phyloP scores from a whole-genome alignment of 1,284 basidiomycete genomes.

The Porodaedalea pini region DNA sequence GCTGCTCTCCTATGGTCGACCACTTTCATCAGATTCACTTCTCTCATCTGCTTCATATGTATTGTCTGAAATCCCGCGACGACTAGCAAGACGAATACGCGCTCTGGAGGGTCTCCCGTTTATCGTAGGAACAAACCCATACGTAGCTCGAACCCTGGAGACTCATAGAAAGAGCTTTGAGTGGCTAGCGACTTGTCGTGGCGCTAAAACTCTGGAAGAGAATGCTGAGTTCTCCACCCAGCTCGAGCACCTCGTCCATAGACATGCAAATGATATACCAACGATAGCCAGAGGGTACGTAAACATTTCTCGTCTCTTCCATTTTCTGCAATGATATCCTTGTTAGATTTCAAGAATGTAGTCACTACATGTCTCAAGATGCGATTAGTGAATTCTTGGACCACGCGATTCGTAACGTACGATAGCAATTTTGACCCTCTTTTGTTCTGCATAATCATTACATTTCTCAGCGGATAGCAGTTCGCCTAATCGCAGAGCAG shows the following conservation, averaged over 20 bases:
- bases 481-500: slow-evolving; percentile 89
- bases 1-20: slow-evolving; percentile 69
- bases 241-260: slow-evolving; percentile 68
- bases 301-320: slow-evolving; percentile 4
- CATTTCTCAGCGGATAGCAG: slow-evolving; percentile 62
- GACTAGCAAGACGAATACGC: slow-evolving; percentile 67
- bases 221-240: slow-evolving; percentile 67
- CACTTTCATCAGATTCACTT: slow-evolving; percentile 64
- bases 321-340: slow-evolving; percentile 10
- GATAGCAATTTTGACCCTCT: too few species aligned
- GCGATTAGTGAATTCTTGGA: slow-evolving; percentile 81
- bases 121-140: slow-evolving; percentile 90
- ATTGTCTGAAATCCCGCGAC: slow-evolving; percentile 67
- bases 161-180: slow-evolving; percentile 75
- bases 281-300: slow-evolving; percentile 83
- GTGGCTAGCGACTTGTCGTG: slow-evolving; percentile 66
- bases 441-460: background rate
- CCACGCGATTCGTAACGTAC: slow-evolving; percentile 69
- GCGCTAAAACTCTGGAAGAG: slow-evolving; percentile 62
- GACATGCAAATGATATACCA: slow-evolving; percentile 85
- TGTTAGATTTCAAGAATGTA: slow-evolving; percentile 79
- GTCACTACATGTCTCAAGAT: slow-evolving; percentile 75
- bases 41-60: slow-evolving; percentile 67
- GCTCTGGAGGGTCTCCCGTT: slow-evolving; percentile 72
- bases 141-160: slow-evolving; percentile 71